Conservation (phyloP, 495 filamentous ascomycete genomes). For the Hypomontagnella submonticulosa region DNA sequence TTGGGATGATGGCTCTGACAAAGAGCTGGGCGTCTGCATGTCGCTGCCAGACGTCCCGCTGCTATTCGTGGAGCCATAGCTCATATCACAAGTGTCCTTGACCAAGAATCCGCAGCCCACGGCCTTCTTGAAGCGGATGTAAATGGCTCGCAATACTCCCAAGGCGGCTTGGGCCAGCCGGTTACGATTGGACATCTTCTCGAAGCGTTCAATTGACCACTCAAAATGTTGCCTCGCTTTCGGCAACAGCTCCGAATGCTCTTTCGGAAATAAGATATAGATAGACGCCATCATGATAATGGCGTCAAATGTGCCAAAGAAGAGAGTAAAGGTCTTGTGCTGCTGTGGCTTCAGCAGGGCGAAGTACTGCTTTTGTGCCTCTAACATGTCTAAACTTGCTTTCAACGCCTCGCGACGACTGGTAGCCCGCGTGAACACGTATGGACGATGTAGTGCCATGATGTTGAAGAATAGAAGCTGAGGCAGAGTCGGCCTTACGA, state of each 20-base stretch:
- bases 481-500: conserved; percentile 57
- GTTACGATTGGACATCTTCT: conserved; percentile 61
- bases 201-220: conserved; percentile 64
- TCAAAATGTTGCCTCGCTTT: conserved; percentile 63
- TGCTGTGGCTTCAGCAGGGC: conserved; percentile 59
- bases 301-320: conserved; percentile 71
- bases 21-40: conserved; percentile 40
- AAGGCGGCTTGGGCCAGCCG: conserved; percentile 63
- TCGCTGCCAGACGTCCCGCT: conserved; percentile 26
- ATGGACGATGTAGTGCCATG: conserved; percentile 71
- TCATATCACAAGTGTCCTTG: conserved; percentile 21
- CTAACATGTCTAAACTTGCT: conserved; percentile 65
- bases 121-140: conserved; percentile 57
- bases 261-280: conserved; percentile 64
- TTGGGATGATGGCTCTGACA: conserved; percentile 34
- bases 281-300: conserved; percentile 69
- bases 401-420: conserved; percentile 64
- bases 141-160: conserved; percentile 61
- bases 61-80: conserved; percentile 20
- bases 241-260: conserved; percentile 55
- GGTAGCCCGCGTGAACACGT: conserved; percentile 66
- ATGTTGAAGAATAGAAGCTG: conserved; percentile 63
- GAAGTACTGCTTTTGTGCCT: conserved; percentile 64
- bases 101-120: conserved; percentile 45
- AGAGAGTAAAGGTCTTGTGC: conserved; percentile 65